A percentile compares a stretch with the other conserved stretches of the same genome.
These are phyloP conservation scores for Ascochyta pisi DNA, from an alignment of 2,329 filamentous ascomycete genomes.

Conservation along the genomic window DNA sequence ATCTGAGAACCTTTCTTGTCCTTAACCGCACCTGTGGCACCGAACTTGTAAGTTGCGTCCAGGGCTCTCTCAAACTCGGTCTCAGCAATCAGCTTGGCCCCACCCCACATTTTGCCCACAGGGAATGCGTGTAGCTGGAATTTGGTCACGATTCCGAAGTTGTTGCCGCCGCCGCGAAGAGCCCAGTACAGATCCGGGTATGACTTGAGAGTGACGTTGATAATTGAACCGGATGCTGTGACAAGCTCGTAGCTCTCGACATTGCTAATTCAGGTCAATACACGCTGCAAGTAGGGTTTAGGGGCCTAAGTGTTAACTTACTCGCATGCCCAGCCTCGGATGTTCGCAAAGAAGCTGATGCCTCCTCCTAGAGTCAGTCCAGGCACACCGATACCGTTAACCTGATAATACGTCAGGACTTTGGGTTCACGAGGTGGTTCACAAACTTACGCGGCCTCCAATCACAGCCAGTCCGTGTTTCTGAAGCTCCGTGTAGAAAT, in stretches of 20 bases:
- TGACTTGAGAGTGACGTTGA: slow-evolving; percentile 17
- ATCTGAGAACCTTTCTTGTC: not conserved
- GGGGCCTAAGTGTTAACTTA: slow-evolving; percentile 21
- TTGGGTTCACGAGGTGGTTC: too few species aligned
- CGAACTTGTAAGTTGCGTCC: not conserved
- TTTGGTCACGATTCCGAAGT: slow-evolving; percentile 42
- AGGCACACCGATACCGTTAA: slow-evolving; percentile 31
- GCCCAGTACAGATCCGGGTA: slow-evolving; percentile 50
- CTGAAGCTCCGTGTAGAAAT: slow-evolving; percentile 44
- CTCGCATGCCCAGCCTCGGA: slow-evolving; percentile 16
- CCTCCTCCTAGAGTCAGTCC: slow-evolving; percentile 31
- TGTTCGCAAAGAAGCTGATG: slow-evolving; percentile 17
- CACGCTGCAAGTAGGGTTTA: not conserved
- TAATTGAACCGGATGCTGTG: slow-evolving; percentile 31
- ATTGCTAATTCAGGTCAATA: slow-evolving; percentile 33
- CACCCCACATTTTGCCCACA: slow-evolving; percentile 31
- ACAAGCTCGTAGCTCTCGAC: slow-evolving; percentile 41
- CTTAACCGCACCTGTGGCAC: not conserved
- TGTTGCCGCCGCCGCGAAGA: slow-evolving; percentile 42
- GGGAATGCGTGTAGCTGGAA: slow-evolving; percentile 27
- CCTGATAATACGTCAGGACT: slow-evolving; percentile 4
- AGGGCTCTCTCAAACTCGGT: not conserved
- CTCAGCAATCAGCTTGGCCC: not conserved
- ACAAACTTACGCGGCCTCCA: slow-evolving; percentile 38
- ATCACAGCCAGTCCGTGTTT: slow-evolving; percentile 34